phyloP scores from a whole-genome alignment of 352 stramenopile genomes.

The Elongisporangium prolatum region DNA sequence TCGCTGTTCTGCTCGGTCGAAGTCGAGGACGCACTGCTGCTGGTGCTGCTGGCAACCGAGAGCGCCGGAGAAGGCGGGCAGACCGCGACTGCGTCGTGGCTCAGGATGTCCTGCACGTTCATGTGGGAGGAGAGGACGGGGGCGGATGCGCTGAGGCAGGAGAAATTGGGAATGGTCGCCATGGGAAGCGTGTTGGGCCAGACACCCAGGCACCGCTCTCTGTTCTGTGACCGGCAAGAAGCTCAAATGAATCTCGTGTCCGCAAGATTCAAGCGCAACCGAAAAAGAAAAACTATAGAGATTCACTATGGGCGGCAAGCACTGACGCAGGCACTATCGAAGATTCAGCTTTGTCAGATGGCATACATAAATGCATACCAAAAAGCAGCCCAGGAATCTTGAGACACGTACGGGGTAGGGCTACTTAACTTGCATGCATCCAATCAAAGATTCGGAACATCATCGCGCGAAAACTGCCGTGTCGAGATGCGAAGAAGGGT shows the following conservation, averaged over 20 bases:
- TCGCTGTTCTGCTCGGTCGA: conserved; percentile 10
- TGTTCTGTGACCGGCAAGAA: background rate
- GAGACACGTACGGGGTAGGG: background rate
- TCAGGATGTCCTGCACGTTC: conserved; percentile 47
- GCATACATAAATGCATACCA: background rate
- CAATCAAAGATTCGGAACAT: conserved; percentile 1
- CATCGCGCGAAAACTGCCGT: background rate
- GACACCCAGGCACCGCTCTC: too few relatives aligned
- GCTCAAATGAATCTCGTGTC: conserved; percentile 3
- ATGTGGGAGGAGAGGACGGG: conserved; percentile 13
- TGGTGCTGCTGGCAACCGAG: conserved; percentile 30
- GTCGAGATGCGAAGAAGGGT: background rate
- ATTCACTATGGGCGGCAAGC: conserved; percentile 14
- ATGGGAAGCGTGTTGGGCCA: background rate
- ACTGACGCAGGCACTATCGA: background rate
- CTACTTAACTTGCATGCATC: background rate
- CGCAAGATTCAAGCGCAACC: conserved; percentile 25
- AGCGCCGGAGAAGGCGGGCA: conserved; percentile 32
- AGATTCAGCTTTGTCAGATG: conserved; percentile 1
- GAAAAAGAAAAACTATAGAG: conserved; percentile 60
- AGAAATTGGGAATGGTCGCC: conserved; percentile 17
- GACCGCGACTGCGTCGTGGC: conserved; percentile 3
- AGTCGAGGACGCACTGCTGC: conserved; percentile 14
- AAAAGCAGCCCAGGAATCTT: background rate
- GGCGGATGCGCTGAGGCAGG: conserved; percentile 3